phyloP scores from a whole-genome alignment of 2,329 filamentous ascomycete species.

The Aureobasidium sp. region DNA sequence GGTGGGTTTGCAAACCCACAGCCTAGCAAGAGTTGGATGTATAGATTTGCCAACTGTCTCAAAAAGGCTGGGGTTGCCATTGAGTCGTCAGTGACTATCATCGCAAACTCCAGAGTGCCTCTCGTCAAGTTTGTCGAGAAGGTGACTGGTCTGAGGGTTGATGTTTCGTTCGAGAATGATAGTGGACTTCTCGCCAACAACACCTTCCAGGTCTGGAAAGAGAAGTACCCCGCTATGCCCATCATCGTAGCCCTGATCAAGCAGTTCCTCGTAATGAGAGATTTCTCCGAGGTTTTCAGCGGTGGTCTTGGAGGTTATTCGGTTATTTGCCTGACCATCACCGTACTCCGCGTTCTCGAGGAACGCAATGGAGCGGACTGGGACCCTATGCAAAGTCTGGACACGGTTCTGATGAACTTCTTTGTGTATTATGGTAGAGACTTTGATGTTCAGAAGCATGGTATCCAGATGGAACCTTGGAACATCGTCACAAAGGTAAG shows the following conservation, averaged over 20 bases:
- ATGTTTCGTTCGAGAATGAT: constrained; percentile 90
- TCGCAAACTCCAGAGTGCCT: constrained; percentile 73
- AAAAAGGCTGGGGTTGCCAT: constrained; percentile 48
- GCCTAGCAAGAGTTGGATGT: constrained; percentile 34
- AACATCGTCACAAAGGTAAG: constrained; percentile 68
- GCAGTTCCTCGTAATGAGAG: constrained; percentile 83
- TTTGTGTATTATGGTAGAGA: constrained; percentile 80
- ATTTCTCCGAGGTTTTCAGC: constrained; percentile 81
- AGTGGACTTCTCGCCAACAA: constrained; percentile 71
- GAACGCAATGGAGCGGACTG: constrained; percentile 34
- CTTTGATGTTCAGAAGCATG: constrained; percentile 61
- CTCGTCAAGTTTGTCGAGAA: constrained; percentile 85
- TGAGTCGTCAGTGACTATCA: constrained; percentile 53
- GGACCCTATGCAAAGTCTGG: constrained; percentile 10
- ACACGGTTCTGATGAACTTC: constrained; percentile 65
- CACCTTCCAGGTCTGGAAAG: constrained; percentile 75
- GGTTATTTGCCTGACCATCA: constrained; percentile 87
- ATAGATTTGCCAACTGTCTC: constrained; percentile 55
- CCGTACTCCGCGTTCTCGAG: constrained; percentile 74
- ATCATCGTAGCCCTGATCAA: constrained; percentile 82
- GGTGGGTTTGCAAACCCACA: constrained; percentile 36
- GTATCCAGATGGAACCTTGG: constrained; percentile 69
- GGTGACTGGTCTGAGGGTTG: constrained; percentile 71
- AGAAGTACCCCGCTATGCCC: constrained; percentile 73
- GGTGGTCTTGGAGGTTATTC: constrained; percentile 92